Conservation (phyloP, 225 moss, liverwort and hornwort genomes). For the Straminergon stramineum region DNA sequence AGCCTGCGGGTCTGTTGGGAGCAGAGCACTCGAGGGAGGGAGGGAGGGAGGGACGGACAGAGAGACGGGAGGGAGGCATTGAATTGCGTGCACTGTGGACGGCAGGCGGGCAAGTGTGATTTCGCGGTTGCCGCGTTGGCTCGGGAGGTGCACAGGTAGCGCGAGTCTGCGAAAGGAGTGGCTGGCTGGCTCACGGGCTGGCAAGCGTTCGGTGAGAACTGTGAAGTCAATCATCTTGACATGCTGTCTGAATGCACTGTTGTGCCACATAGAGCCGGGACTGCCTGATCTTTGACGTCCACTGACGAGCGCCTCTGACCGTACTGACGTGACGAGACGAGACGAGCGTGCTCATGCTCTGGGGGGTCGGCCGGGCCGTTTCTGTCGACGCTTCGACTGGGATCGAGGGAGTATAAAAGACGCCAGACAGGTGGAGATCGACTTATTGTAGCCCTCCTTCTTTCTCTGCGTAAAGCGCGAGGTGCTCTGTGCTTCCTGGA, state of each 20-base stretch:
- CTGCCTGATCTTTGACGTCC: slow-evolving; percentile 15
- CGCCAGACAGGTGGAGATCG: neutral
- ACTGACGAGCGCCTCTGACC: neutral
- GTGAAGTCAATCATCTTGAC: neutral
- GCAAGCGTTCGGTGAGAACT: neutral
- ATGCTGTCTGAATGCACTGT: slow-evolving; percentile 2
- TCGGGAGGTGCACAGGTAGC: neutral
- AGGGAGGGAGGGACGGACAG: neutral
- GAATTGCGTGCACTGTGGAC: slow-evolving; percentile 12
- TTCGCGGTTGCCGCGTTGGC: slow-evolving; percentile 3
- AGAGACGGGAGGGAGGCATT: neutral
- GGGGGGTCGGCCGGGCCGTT: neutral
- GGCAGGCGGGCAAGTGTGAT: neutral
- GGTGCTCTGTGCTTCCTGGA: neutral
- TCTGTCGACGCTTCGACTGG: slow-evolving; percentile 6
- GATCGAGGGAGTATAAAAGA: slow-evolving; percentile 20
- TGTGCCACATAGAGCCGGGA: neutral
- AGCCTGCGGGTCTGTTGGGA: neutral
- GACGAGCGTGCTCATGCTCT: neutral
- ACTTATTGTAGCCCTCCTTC: neutral
- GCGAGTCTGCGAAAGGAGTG: neutral
- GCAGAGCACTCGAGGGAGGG: neutral
- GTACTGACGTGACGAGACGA: neutral
- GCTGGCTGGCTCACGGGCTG: neutral
- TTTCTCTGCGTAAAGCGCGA: neutral